Evolutionary conservation across 208 protist genomes (phyloP).

Genomic region (Trypanosoma brucei): DNA sequence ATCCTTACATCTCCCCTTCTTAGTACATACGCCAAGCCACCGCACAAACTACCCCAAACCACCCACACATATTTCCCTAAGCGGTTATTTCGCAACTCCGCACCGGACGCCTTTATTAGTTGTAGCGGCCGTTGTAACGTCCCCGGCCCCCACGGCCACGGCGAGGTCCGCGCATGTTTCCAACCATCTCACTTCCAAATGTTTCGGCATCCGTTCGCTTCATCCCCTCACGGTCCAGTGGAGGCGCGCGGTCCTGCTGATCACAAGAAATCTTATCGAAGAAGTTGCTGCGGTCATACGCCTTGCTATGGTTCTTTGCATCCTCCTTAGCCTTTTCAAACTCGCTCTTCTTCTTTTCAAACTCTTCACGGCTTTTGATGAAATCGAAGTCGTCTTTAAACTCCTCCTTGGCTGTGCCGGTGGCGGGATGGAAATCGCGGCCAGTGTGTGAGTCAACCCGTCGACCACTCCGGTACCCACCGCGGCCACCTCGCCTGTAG

Average conservation of each 20-base stretch:
- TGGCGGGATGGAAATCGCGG: constrained; percentile 67
- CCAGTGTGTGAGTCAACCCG: constrained; percentile 77
- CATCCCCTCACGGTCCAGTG: constrained; percentile 71
- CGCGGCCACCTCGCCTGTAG: constrained; percentile 34
- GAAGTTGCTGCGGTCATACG: constrained; percentile 83
- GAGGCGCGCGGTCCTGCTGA: constrained; percentile 50
- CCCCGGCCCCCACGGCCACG: constrained; percentile 54
- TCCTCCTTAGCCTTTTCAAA: constrained; percentile 88
- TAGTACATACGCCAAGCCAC: neutral
- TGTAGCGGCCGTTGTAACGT: constrained; percentile 65
- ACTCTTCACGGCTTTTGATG: constrained; percentile 74
- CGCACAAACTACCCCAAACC: neutral
- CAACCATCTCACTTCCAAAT: constrained; percentile 82
- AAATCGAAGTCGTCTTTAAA: constrained; percentile 91
- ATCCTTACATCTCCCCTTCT: neutral
- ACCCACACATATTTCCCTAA: neutral
- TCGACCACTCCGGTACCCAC: constrained; percentile 45
- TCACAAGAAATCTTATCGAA: constrained; percentile 87
- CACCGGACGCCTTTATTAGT: constrained; percentile 5
- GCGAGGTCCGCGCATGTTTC: constrained; percentile 58
- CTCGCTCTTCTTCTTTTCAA: constrained; percentile 88
- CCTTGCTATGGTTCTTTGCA: constrained; percentile 56
- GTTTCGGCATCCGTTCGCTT: constrained; percentile 82
- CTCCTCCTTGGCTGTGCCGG: constrained; percentile 59
- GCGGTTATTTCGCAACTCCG: no score